These are phyloP conservation scores for Mycena floridula DNA, from an alignment of 768 basidiomycete genomes.

Conservation along the genomic window DNA sequence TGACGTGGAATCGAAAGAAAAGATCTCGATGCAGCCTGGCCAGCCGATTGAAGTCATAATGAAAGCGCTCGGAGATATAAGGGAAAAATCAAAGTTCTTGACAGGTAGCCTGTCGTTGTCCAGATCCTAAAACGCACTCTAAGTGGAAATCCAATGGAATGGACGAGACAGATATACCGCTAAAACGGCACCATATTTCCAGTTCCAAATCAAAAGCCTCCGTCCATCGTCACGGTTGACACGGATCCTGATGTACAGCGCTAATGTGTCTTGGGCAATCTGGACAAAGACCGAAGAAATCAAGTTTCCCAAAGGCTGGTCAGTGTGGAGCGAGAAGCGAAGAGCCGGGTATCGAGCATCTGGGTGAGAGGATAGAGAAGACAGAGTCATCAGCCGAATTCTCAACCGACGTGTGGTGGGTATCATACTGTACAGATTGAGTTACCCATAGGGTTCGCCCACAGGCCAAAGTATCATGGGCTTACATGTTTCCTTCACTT, in stretches of 20 bases:
- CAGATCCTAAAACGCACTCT: slow-evolving; percentile 20
- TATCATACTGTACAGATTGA: too few relatives aligned
- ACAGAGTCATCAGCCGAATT: slow-evolving; percentile 40
- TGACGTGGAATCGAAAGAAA: slow-evolving; percentile 29
- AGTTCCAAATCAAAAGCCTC: slow-evolving; percentile 44
- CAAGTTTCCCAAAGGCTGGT: slow-evolving; percentile 14
- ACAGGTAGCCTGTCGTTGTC: slow-evolving; percentile 15
- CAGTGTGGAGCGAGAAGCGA: slow-evolving; percentile 17
- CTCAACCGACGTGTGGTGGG: too few relatives aligned
- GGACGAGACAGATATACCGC: slow-evolving; percentile 29
- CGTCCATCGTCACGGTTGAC: slow-evolving; percentile 16
- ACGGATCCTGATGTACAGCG: slow-evolving; percentile 32
- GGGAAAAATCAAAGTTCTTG: slow-evolving; percentile 36
- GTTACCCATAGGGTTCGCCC: too few relatives aligned
- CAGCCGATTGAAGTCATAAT: slow-evolving; percentile 29
- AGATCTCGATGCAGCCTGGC: slow-evolving; percentile 36
- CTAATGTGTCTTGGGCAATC: slow-evolving; percentile 49
- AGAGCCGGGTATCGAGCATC: slow-evolving; percentile 25
- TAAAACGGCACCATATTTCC: slow-evolving; percentile 36
- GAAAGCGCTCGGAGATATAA: slow-evolving; percentile 37
- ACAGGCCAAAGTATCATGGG: too few relatives aligned
- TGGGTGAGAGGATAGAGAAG: slow-evolving; percentile 35
- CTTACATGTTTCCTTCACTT: slow-evolving; percentile 16
- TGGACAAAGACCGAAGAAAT: slow-evolving; percentile 34
- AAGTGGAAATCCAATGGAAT: not conserved